Percentiles rank a stretch among this genome's conserved stretches.
phyloP scores from a whole-genome alignment of 495 filamentous ascomycete species.

The Oleoguttula mirabilis region DNA sequence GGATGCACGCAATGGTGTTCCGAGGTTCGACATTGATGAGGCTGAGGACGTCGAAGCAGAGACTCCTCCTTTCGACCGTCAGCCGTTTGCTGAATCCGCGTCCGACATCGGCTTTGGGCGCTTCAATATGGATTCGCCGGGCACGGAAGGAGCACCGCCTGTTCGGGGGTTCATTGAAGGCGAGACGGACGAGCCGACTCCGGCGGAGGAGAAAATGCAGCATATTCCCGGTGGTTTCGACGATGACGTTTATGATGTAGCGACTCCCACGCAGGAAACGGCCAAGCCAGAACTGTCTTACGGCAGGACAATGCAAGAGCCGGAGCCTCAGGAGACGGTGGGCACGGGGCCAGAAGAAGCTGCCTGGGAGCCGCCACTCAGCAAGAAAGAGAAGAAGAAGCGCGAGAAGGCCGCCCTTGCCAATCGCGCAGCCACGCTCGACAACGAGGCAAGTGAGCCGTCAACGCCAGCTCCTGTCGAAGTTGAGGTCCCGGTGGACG shows the following conservation, averaged over 20 bases:
- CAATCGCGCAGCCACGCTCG: neutral
- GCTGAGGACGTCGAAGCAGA: conserved; percentile 12
- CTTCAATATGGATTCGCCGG: conserved; percentile 7
- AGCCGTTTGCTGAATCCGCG: conserved; percentile 22
- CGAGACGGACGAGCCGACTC: conserved; percentile 16
- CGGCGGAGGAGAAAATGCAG: conserved; percentile 7
- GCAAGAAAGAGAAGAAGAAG: conserved; percentile 20
- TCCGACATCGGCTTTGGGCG: conserved; percentile 17
- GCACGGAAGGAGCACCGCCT: conserved; percentile 14
- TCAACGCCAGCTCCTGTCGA: neutral
- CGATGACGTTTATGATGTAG: conserved; percentile 12
- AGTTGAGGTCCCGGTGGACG: neutral
- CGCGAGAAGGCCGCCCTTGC: conserved; percentile 12
- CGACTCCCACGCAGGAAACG: neutral
- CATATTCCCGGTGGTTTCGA: conserved; percentile 26
- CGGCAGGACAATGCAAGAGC: neutral
- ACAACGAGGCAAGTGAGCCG: neutral
- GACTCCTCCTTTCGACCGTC: conserved; percentile 10
- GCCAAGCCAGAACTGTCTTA: neutral
- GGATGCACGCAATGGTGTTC: neutral
- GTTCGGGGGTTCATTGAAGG: conserved; percentile 22
- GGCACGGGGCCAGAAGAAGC: conserved; percentile 1
- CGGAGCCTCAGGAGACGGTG: neutral
- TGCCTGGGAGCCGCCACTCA: conserved; percentile 14
- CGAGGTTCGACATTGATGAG: neutral